Conservation (phyloP, 805 yeast genomes). For the Starmerella apis region DNA sequence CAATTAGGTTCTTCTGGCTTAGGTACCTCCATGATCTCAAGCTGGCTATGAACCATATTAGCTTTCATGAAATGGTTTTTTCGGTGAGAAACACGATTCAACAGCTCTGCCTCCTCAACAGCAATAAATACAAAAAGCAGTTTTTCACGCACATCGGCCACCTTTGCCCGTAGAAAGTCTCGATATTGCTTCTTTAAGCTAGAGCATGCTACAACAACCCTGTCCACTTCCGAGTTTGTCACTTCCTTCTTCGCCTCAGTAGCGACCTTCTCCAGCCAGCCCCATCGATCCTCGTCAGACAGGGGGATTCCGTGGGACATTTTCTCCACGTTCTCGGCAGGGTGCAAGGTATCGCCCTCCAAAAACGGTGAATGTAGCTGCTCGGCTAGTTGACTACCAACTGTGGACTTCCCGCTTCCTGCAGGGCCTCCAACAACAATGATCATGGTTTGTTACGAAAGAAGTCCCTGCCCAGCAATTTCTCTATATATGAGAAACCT, state of each 20-base stretch:
- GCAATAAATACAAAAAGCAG: constrained; percentile 58
- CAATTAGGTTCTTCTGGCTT: constrained; percentile 24
- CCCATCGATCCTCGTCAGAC: constrained; percentile 86
- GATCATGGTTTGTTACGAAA: constrained; percentile 17
- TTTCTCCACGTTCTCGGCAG: constrained; percentile 59
- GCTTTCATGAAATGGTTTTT: constrained; percentile 78
- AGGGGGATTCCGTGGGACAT: constrained; percentile 76
- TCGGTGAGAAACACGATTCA: constrained; percentile 52
- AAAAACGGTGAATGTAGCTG: constrained; percentile 46
- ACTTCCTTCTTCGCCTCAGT: constrained; percentile 32
- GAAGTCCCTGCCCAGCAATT: constrained; percentile 2
- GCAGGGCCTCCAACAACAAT: constrained; percentile 82
- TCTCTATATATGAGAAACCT: no score
- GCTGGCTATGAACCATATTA: constrained; percentile 72
- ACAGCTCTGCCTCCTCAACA: constrained; percentile 51
- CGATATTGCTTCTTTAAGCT: constrained; percentile 70
- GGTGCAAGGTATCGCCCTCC: constrained; percentile 83
- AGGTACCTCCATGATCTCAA: constrained; percentile 65
- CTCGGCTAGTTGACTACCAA: constrained; percentile 45
- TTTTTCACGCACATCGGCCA: constrained; percentile 15
- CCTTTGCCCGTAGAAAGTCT: constrained; percentile 41
- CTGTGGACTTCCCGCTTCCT: constrained; percentile 87
- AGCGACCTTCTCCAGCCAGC: constrained; percentile 58
- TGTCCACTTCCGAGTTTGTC: constrained; percentile 24
- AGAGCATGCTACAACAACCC: constrained; percentile 68